Conservation (phyloP, 129 eudicot genomes). For the Scalesia atractyloides region DNA sequence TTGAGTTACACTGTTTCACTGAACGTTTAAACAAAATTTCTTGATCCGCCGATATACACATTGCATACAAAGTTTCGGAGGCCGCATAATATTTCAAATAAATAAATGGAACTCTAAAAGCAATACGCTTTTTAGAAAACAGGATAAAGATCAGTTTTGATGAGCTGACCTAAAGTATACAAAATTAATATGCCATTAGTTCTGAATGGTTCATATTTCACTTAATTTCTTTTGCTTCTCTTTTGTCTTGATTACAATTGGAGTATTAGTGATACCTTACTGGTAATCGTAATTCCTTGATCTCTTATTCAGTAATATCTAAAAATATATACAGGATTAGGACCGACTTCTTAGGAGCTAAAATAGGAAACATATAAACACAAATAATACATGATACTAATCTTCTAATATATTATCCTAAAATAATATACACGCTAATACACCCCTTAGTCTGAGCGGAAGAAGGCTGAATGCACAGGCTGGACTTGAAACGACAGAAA, state of each 20-base stretch:
- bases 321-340: no score
- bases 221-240: conserved; percentile 5
- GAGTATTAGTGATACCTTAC: conserved; percentile 16
- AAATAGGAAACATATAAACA: no score
- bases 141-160: conserved; percentile 29
- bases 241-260: conserved; percentile 15
- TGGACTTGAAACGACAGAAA: no score
- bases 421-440: no score
- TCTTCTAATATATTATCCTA: no score
- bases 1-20: not conserved
- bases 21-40: not conserved
- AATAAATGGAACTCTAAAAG: conserved; percentile 18
- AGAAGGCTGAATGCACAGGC: no score
- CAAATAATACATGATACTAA: no score
- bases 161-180: conserved; percentile 27
- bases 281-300: no score
- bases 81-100: conserved; percentile 8
- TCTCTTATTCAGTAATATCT: no score
- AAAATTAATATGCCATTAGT: conserved; percentile 23
- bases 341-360: no score
- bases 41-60: not conserved
- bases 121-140: conserved; percentile 26
- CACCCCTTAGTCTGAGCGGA: no score
- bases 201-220: conserved; percentile 27
- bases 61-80: conserved; percentile 9